Evolutionary conservation across 2,329 filamentous ascomycete species (phyloP), one percentile per base, ranked within the genome.

Genomic region (Achaetomium macrosporum): DNA sequence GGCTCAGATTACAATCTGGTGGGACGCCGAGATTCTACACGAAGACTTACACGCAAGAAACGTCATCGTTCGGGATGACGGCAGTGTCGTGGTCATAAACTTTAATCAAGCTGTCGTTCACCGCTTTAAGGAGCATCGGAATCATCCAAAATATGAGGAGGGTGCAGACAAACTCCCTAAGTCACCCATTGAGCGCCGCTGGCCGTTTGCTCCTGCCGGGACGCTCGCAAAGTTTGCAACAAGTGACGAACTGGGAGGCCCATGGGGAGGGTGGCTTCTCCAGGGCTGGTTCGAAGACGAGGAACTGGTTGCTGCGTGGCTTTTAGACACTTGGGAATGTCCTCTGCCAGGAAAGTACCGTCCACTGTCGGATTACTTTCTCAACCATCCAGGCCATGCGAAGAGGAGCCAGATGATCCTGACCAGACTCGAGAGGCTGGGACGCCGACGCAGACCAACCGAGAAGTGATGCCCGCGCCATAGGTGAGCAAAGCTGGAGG

Each of bases 281-380:
- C 10, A 42, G 11, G 15, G 31, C 2, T 54, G 51, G 51, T 29
- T 42, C 12, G 13, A 16, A 15, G 30, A 54, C 35, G 8, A 2
- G 33, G 36, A 42, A 11, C 10, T 41, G 8, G 42, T 31, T 6
- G 42, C 47, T 13, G 19, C 20, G 33, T 54, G 51, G 51, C 10
- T 54, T 13, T 31, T 54, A 25, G 8, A 50, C 10, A 54, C 51
- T 10, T 54, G 51, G 51, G 29, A 15, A 37, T 29, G 13, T 3
- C 11, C 39, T 19, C 1, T 19, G 15, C 39, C 37, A 7, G 31
- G n/a, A 30, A 52, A 43, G 15, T 52, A 43, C 9, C 4, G 1
- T 11, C 50, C 50, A 8, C 13, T 47, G 37, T n/a, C 30, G 8
- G 15, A 42, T 7, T 15, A 47, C 16, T 47, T 47, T 11, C 50